Base-by-base conservation (phyloP, 1,284 basidiomycete species). In the Mrakiaceae sp. region DNA sequence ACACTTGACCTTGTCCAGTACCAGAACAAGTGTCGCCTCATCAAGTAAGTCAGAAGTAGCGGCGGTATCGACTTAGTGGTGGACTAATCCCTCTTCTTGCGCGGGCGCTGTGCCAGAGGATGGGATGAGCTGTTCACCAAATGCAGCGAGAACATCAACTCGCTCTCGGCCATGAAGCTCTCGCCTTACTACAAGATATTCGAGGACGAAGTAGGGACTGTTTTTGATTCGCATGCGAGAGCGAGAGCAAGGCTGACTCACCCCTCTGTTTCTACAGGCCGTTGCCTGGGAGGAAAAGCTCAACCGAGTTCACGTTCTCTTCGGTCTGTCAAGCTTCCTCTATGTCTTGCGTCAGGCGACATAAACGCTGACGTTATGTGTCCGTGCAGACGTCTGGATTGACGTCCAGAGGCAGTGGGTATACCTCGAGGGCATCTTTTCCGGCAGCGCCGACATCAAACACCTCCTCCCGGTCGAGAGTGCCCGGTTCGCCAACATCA, bases 341-440 rank as follows among this genome's bases (percentile, higher is more conserved):
- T 9, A 12, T n/a, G 11, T 44, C 16, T 47, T 27, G 27, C 27
- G 27, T 27, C 27, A 27, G 27, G 27, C 27, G 27, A 27, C 27
- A 27, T 27, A 27, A 27, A 27, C 5, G 27, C 57, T 64, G 12
- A 53, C 16, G 10, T 10, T 14, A 4, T 58, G 43, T 8, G 65
- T 56, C 40, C 43, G 7, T 40, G 8, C 69, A 90, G 90, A 98
- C 75, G 88, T 98, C 50, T 98, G 96, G 96, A 96, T 98, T 70
- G 96, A 98, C 70, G 96, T 99, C 12, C 97, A 99, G 73, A 85
- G 96, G 4, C 96, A 98, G 79, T 99, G 96, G 96, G 96, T 99
- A 0, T 99, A 99, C 74, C 82, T 99, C 62, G 95, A 98, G 74
- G 96, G 96, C 62, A 98, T 99, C 72, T 99, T 99, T 78, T 91